Percentiles rank a stretch among this genome's conserved stretches.
Evolutionary conservation across 2,329 filamentous ascomycete genomes (phyloP).

Genomic region (Lanzia echinophila): DNA sequence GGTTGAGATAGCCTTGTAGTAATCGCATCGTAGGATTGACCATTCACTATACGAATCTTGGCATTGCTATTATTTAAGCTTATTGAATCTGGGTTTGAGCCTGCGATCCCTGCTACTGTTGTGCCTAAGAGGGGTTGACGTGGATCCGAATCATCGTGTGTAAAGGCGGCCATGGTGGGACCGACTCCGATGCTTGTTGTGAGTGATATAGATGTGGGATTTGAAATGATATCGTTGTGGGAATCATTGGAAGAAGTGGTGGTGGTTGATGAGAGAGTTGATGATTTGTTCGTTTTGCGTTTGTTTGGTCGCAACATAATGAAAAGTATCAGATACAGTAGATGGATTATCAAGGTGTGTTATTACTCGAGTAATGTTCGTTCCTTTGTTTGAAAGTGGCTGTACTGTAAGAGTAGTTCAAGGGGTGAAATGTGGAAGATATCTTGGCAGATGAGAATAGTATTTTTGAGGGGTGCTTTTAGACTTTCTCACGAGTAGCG

Average conservation of each 20-base stretch:
- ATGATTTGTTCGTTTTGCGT: conserved; percentile 1
- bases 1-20: conserved; percentile 13
- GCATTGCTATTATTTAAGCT: neutral
- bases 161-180: neutral
- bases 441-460: too few relatives aligned
- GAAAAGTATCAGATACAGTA: neutral
- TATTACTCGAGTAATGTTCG: too few relatives aligned
- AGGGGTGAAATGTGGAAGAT: too few relatives aligned
- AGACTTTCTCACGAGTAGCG: too few relatives aligned
- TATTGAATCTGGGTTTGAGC: neutral
- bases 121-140: conserved; percentile 12
- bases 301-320: conserved; percentile 6
- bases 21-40: neutral
- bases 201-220: neutral
- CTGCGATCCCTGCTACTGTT: conserved; percentile 1
- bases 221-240: neutral
- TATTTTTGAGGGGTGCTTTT: too few relatives aligned
- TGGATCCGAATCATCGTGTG: conserved; percentile 12
- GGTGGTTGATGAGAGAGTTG: neutral
- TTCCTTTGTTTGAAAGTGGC: too few relatives aligned
- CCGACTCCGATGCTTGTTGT: neutral
- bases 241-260: neutral
- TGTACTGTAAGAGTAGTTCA: too few relatives aligned
- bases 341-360: too few relatives aligned
- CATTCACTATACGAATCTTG: neutral